Evolutionary conservation across 495 filamentous ascomycete genomes (phyloP).

Genomic region (Trichoderma parareesei): DNA sequence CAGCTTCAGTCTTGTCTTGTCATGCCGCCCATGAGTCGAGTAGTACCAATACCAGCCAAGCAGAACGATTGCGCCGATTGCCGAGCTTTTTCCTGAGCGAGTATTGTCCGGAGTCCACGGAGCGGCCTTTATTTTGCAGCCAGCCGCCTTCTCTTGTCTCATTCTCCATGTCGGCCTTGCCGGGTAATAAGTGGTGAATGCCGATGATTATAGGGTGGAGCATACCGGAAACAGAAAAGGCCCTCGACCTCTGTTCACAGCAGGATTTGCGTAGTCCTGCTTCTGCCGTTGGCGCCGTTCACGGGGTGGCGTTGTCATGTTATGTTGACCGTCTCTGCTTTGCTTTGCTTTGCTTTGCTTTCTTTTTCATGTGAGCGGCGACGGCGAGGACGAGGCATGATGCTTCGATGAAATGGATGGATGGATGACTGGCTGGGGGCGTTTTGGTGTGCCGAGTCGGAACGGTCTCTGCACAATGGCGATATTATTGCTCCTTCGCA

Average conservation of each 20-base stretch:
- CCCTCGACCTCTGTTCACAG: background rate
- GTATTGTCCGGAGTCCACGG: constrained; percentile 8
- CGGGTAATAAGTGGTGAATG: background rate
- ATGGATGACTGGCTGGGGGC: background rate
- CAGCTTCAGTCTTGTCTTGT: background rate
- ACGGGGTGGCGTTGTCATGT: background rate
- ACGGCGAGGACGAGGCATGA: constrained; percentile 4
- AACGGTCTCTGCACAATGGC: background rate
- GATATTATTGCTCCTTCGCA: background rate
- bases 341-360: background rate
- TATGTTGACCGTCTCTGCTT: background rate
- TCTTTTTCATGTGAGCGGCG: background rate
- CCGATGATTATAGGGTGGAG: background rate
- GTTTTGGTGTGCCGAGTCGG: background rate
- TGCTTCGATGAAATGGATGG: background rate
- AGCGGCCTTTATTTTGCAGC: constrained; percentile 7
- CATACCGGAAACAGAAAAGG: constrained; percentile 4
- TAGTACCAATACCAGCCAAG: background rate
- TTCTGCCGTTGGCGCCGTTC: background rate
- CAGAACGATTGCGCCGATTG: background rate
- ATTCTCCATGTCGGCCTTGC: background rate
- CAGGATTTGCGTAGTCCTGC: background rate
- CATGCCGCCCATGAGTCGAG: background rate
- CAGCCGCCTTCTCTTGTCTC: no score
- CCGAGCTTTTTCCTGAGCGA: constrained; percentile 2